Conservation (phyloP, 2,329 filamentous ascomycete species). For the Cladobotryum mycophilum region DNA sequence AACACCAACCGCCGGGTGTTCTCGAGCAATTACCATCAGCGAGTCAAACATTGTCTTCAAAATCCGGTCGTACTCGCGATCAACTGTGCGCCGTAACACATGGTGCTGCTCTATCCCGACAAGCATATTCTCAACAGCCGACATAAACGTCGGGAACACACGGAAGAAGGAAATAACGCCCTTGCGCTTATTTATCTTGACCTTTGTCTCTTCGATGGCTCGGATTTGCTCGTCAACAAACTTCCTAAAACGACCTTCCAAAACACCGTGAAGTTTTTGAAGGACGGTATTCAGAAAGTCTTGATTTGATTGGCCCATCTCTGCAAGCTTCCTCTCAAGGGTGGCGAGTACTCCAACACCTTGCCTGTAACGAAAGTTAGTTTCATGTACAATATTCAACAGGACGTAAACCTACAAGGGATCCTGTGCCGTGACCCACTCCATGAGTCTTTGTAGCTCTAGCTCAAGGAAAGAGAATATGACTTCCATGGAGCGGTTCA, state of each 20-base stretch:
- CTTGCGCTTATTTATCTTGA: constrained; percentile 98
- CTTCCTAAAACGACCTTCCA: constrained; percentile 72
- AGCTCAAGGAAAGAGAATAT: constrained; percentile 76
- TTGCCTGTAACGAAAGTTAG: constrained; percentile 51
- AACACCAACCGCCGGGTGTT: constrained; percentile 50
- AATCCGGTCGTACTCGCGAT: constrained; percentile 81
- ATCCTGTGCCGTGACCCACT: constrained; percentile 77
- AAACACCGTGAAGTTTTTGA: constrained; percentile 68
- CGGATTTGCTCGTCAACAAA: constrained; percentile 94
- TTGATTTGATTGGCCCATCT: constrained; percentile 84
- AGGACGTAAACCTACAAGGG: constrained; percentile 59
- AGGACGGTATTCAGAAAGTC: constrained; percentile 79
- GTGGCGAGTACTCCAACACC: constrained; percentile 79
- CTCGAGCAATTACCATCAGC: constrained; percentile 83
- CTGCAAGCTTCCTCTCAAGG: constrained; percentile 70
- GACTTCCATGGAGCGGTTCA: constrained; percentile 83
- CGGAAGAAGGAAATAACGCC: constrained; percentile 94
- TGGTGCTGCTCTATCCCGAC: constrained; percentile 49
- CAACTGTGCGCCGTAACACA: constrained; percentile 67
- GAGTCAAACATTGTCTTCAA: constrained; percentile 97
- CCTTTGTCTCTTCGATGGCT: constrained; percentile 95
- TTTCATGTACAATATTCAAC: neutral
- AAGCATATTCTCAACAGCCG: constrained; percentile 79
- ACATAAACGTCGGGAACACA: constrained; percentile 82
- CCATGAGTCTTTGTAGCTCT: constrained; percentile 72